Evolutionary conservation across 495 filamentous ascomycete species (phyloP), one percentile per base, ranked within the genome.

Genomic region (Penicillium simplicissimum): DNA sequence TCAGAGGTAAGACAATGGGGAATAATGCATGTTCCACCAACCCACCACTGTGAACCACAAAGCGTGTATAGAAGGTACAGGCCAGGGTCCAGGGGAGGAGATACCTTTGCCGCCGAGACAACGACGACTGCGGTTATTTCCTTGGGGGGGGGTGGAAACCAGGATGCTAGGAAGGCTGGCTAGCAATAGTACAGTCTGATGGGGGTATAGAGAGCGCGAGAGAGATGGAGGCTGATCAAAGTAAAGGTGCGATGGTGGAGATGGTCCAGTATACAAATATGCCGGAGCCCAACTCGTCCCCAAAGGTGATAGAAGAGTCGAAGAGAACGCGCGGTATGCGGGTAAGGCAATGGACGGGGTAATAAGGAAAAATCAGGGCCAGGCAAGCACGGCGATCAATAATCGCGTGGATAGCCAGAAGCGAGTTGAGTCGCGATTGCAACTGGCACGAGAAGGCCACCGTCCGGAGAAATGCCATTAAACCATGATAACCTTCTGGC

Each of bases 21-120:
- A 52, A 64, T 59, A 55, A 77, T 74, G 74, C 71, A 77, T 78
- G 68, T 73, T 74, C 71, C 61, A 71, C 64, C 48, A 58, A 53
- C 36, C 35, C 40, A 57, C 57, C 43, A 51, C 58, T 42, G 60
- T 64, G 11, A 55, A 69, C 51, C 60, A 21, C 37, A 21, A 25
- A 58, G 54, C 53, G 19, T 55, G 59, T 67, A 67, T 67, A 25
- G 54, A 65, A 31, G 28, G 55, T 54, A 53, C 51, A 47, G 57
- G 45, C 21, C 11, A 52, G 21, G 45, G 45, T 49, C 23, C 45
- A 25, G 45, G 21, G 23, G 36, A 48, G 15, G 17, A 19, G 42
- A 33, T 31, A 60, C 33, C 33, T 38, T 38, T 31, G 9, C 19
- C 25, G 21, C 38, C 21, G 37, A 52, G 47, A 40, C 17, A 45